These are phyloP conservation scores for Diaporthe helianthi DNA, from an alignment of 2,329 filamentous ascomycete genomes.

Conservation along the genomic window DNA sequence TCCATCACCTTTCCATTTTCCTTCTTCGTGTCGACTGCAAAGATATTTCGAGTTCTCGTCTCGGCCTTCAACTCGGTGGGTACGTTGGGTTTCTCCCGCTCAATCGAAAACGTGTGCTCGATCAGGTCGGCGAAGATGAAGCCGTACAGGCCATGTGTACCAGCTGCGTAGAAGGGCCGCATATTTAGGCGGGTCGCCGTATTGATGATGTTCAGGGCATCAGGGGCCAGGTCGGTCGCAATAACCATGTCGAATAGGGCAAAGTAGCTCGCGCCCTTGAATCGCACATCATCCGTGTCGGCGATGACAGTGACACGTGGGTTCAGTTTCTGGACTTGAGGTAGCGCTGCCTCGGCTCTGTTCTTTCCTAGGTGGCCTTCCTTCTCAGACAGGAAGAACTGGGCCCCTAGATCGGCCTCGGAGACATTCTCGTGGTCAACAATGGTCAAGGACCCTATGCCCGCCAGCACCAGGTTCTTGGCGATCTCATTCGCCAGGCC, in stretches of 20 bases:
- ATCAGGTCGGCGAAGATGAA: constrained; percentile 96
- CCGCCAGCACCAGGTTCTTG: constrained; percentile 95
- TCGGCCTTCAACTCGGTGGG: constrained; percentile 68
- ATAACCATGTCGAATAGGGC: constrained; percentile 83
- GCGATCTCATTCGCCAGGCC: constrained; percentile 93
- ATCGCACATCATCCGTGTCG: constrained; percentile 71
- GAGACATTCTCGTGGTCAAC: constrained; percentile 79
- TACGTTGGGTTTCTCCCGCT: constrained; percentile 82
- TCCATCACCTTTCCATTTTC: constrained; percentile 77
- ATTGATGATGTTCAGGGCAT: constrained; percentile 80
- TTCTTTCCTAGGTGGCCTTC: constrained; percentile 78
- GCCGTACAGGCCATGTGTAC: constrained; percentile 88
- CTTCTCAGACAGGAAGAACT: constrained; percentile 77
- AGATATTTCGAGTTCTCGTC: constrained; percentile 77
- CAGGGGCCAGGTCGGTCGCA: constrained; percentile 83
- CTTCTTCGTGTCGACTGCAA: constrained; percentile 74
- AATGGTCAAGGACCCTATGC: constrained; percentile 88
- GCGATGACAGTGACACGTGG: constrained; percentile 81
- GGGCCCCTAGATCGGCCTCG: constrained; percentile 79
- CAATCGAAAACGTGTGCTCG: constrained; percentile 86
- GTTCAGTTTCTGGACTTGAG: constrained; percentile 85
- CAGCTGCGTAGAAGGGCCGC: constrained; percentile 87
- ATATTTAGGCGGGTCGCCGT: constrained; percentile 80
- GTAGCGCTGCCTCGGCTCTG: constrained; percentile 80
- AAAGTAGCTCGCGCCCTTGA: constrained; percentile 78